phyloP scores from a whole-genome alignment of 768 basidiomycete genomes.

The Rhizopogon vinicolor region DNA sequence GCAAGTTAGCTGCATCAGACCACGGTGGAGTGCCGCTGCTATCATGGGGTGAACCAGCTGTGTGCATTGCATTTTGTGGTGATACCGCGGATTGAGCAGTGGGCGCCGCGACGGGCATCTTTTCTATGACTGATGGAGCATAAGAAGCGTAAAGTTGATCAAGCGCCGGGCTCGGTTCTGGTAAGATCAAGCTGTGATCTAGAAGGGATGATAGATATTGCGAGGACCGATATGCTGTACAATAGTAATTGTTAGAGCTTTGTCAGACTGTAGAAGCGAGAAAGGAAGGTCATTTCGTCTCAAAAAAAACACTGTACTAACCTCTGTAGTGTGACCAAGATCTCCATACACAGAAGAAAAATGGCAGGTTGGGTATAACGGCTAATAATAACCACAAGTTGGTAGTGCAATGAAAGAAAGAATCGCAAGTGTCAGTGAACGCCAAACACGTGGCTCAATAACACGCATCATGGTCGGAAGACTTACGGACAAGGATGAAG shows the following conservation, averaged over 20 bases:
- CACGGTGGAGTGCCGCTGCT: background rate
- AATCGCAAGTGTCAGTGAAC: background rate
- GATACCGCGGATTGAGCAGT: slow-evolving; percentile 1
- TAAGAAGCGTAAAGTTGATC: slow-evolving; percentile 49
- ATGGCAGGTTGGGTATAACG: slow-evolving; percentile 77
- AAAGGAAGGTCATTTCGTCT: background rate
- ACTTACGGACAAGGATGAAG: slow-evolving; percentile 71
- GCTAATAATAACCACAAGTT: slow-evolving; percentile 35
- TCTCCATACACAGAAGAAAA: slow-evolving; percentile 83
- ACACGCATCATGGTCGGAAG: background rate
- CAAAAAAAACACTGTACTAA: slow-evolving; percentile 22
- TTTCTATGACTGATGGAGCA: slow-evolving; percentile 12
- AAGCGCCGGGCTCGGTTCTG: slow-evolving; percentile 48
- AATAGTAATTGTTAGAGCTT: background rate
- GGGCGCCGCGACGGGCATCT: slow-evolving; percentile 4
- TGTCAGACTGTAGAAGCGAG: background rate
- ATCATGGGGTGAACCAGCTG: too few relatives aligned
- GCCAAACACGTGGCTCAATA: background rate
- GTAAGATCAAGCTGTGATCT: slow-evolving; percentile 49
- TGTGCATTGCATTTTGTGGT: background rate
- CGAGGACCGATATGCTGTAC: slow-evolving; percentile 63
- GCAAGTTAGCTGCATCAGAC: slow-evolving; percentile 1
- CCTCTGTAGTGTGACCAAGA: slow-evolving; percentile 84
- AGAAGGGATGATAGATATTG: slow-evolving; percentile 62
- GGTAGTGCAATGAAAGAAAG: background rate